These are phyloP conservation scores for Quercus agrifolia DNA, from an alignment of 306 rosid genomes.

Conservation along the genomic window DNA sequence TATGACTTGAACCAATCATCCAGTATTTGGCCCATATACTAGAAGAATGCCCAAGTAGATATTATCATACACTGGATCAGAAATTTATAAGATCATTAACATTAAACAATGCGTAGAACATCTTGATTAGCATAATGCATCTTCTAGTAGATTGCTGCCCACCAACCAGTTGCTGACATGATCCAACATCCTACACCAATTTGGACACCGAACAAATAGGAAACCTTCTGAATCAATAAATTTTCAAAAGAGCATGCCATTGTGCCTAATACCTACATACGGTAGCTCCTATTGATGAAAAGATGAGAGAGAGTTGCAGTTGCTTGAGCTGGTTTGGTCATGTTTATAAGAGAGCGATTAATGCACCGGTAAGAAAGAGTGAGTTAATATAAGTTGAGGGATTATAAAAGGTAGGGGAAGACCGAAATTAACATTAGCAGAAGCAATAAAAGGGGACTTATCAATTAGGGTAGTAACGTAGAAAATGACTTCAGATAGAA, in stretches of 20 bases:
- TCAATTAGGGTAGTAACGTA: no score
- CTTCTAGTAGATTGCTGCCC: not conserved
- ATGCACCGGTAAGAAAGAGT: no score
- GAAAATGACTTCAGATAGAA: no score
- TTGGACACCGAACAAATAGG: not conserved
- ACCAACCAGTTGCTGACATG: not conserved
- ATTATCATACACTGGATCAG: not conserved
- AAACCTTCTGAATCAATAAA: not conserved
- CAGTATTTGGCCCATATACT: not conserved
- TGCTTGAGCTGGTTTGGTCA: no score
- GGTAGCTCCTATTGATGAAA: no score
- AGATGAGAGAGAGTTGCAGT: no score
- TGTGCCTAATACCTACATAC: not conserved
- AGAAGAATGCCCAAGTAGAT: not conserved
- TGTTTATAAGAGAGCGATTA: no score
- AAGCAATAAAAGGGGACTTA: no score
- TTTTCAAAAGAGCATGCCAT: not conserved
- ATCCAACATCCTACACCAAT: not conserved
- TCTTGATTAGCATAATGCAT: not conserved
- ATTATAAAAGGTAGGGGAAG: no score
- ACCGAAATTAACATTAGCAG: no score
- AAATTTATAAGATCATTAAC: not conserved
- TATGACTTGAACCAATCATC: not conserved
- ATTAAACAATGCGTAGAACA: not conserved
- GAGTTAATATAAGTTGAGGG: no score